phyloP scores from a whole-genome alignment of 2,329 filamentous ascomycete genomes.

The Akanthomyces dipterigenus region DNA sequence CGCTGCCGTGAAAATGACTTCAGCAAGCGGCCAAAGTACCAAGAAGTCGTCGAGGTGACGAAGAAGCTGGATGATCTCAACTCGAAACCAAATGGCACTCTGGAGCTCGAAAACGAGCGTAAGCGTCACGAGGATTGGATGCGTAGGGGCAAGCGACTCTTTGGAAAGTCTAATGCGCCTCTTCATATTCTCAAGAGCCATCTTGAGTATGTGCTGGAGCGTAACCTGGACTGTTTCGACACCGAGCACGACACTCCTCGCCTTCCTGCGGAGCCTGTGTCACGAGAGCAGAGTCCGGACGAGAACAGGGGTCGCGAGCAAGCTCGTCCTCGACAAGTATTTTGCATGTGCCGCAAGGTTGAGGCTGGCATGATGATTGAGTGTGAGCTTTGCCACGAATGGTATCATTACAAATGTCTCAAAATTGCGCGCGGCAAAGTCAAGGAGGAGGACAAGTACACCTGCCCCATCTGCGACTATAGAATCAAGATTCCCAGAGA shows the following conservation, averaged over 20 bases:
- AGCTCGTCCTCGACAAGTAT: slow-evolving; percentile 67
- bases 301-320: slow-evolving; percentile 53
- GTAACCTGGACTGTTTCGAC: slow-evolving; percentile 89
- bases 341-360: slow-evolving; percentile 89
- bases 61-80: slow-evolving; percentile 82
- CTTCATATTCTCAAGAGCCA: slow-evolving; percentile 92
- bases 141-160: slow-evolving; percentile 93
- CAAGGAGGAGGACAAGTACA: slow-evolving; percentile 97
- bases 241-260: slow-evolving; percentile 76
- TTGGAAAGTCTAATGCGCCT: slow-evolving; percentile 95
- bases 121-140: slow-evolving; percentile 99
- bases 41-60: slow-evolving; percentile 84
- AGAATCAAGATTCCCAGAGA: slow-evolving; percentile 94
- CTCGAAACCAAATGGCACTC: slow-evolving; percentile 82
- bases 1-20: slow-evolving; percentile 70
- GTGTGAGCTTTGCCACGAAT: slow-evolving; percentile 96
- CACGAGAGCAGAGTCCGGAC: slow-evolving; percentile 63
- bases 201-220: slow-evolving; percentile 85
- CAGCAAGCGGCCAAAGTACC: slow-evolving; percentile 74
- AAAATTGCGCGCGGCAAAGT: slow-evolving; percentile 97
- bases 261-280: slow-evolving; percentile 85
- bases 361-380: slow-evolving; percentile 99
- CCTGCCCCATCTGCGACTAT: slow-evolving; percentile 96
- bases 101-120: slow-evolving; percentile 89
- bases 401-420: slow-evolving; percentile 97